Percentiles rank a stretch among this genome's conserved stretches.
phyloP scores from a whole-genome alignment of 768 basidiomycete genomes.

The Hypsizygus marmoreus region DNA sequence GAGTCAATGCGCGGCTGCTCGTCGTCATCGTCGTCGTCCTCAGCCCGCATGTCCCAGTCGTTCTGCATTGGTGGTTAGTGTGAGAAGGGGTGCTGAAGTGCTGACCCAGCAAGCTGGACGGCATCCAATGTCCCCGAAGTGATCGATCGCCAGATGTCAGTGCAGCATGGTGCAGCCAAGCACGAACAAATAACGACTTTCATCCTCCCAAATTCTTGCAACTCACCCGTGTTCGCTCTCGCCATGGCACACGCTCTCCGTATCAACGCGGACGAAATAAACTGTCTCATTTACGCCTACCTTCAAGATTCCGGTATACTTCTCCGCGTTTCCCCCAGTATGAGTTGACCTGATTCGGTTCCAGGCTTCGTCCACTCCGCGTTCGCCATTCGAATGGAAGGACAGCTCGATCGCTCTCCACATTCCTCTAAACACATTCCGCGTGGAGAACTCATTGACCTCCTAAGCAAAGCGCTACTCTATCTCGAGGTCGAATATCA shows the following conservation, averaged over 20 bases:
- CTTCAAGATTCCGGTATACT: conserved; percentile 75
- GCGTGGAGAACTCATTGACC: conserved; percentile 79
- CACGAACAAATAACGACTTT: conserved; percentile 9
- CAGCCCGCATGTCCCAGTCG: conserved; percentile 21
- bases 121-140: conserved; percentile 11
- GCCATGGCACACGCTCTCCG: conserved; percentile 40
- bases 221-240: conserved; percentile 7
- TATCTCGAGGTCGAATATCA: conserved; percentile 85
- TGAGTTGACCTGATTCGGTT: conserved; percentile 8
- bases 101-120: conserved; percentile 9
- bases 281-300: conserved; percentile 83
- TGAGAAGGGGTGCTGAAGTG: conserved; percentile 3
- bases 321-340: neutral
- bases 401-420: conserved; percentile 67
- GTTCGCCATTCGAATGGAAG: conserved; percentile 77
- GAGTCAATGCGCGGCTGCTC: neutral
- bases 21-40: conserved; percentile 19
- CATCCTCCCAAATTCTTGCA: neutral
- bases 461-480: conserved; percentile 77
- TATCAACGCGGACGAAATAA: conserved; percentile 81
- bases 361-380: conserved; percentile 82
- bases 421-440: conserved; percentile 73
- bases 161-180: conserved; percentile 14
- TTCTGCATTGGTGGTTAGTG: conserved; percentile 19
- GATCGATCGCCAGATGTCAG: conserved; percentile 17